phyloP scores from a whole-genome alignment of 192 early-diverging fungal genomes.

The Entomortierella beljakovae region DNA sequence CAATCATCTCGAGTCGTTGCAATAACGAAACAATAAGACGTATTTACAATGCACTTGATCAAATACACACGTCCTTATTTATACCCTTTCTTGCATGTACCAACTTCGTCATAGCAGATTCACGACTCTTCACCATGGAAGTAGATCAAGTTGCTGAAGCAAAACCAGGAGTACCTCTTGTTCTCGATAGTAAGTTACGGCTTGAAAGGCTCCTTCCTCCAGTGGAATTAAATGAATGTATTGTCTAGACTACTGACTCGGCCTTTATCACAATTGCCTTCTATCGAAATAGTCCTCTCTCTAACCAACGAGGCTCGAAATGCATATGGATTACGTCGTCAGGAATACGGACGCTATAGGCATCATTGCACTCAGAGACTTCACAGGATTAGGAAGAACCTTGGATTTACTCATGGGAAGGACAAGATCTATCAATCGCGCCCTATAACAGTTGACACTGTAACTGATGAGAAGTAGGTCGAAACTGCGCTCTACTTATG shows the following conservation, averaged over 20 bases:
- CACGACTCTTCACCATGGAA: slow-evolving; percentile 9
- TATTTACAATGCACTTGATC: neutral
- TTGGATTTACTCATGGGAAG: slow-evolving; percentile 64
- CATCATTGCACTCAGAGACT: slow-evolving; percentile 76
- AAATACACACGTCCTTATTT: neutral
- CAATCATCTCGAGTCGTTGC: neutral
- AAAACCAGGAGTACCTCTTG: slow-evolving; percentile 9
- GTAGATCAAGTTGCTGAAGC: slow-evolving; percentile 9
- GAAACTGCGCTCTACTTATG: neutral
- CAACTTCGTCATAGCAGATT: no score
- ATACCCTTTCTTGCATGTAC: no score
- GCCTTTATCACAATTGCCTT: neutral
- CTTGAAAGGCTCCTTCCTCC: neutral
- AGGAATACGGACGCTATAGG: slow-evolving; percentile 85
- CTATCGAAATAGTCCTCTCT: slow-evolving; percentile 56
- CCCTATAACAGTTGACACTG: slow-evolving; percentile 57
- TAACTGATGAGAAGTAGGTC: slow-evolving; percentile 60
- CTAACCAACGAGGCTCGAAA: slow-evolving; percentile 73
- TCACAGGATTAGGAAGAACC: slow-evolving; percentile 65
- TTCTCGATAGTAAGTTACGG: slow-evolving; percentile 26
- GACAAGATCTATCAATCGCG: slow-evolving; percentile 62
- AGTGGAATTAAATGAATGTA: no score
- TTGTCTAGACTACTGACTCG: neutral
- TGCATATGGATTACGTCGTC: slow-evolving; percentile 82
- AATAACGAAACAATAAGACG: neutral